Conservation (phyloP, 805 yeast genomes). For the Ogataea degrootiae region DNA sequence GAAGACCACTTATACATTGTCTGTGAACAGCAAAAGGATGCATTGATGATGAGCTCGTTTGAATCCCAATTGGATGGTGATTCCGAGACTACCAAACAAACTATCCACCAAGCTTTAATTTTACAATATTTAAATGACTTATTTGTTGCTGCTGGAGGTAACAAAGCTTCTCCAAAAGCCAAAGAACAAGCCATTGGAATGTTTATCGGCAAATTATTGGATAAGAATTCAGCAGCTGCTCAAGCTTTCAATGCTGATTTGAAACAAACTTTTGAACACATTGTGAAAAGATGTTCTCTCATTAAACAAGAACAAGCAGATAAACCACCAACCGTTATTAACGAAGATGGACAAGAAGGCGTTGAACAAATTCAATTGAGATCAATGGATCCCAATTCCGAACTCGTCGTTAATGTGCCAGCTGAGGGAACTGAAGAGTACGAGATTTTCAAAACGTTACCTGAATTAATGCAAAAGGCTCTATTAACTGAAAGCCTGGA, state of each 20-base stretch:
- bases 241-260: slow-evolving; percentile 72
- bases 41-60: slow-evolving; percentile 88
- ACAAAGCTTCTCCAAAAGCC: slow-evolving; percentile 12
- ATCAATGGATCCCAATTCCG: slow-evolving; percentile 78
- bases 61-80: slow-evolving; percentile 70
- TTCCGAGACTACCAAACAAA: slow-evolving; percentile 47
- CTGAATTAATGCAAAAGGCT: slow-evolving; percentile 66
- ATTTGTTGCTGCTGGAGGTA: slow-evolving; percentile 24
- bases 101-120: slow-evolving; percentile 76
- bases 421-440: slow-evolving; percentile 46
- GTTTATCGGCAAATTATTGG: slow-evolving; percentile 61
- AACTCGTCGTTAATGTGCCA: slow-evolving; percentile 69
- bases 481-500: slow-evolving; percentile 68
- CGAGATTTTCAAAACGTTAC: slow-evolving; percentile 53
- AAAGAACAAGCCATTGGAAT: slow-evolving; percentile 46
- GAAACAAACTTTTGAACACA: slow-evolving; percentile 68
- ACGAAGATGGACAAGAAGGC: slow-evolving; percentile 44
- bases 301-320: slow-evolving; percentile 46
- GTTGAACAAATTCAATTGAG: slow-evolving; percentile 84
- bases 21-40: slow-evolving; percentile 82
- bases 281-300: slow-evolving; percentile 66
- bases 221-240: slow-evolving; percentile 54
- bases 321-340: slow-evolving; percentile 16
- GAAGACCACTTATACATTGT: slow-evolving; percentile 63
- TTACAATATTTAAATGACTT: slow-evolving; percentile 53